A percentile compares a stretch with the other conserved stretches of the same genome.
Evolutionary conservation across 176 grass and related monocot genomes (phyloP).

Genomic region (Echinochloa phyllopogon): DNA sequence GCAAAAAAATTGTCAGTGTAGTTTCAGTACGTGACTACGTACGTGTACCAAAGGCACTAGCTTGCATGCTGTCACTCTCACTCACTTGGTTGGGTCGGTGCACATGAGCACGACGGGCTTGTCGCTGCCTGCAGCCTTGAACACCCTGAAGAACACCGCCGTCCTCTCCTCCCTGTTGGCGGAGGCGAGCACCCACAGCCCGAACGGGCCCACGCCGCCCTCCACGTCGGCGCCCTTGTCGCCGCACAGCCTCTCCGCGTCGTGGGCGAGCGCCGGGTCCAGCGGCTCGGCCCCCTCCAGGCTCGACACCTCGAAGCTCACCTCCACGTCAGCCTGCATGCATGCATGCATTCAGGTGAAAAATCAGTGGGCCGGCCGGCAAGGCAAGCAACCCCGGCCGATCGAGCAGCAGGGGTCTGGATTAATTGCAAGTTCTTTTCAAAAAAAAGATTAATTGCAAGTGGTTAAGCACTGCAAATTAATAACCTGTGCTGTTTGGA

Average conservation of each 20-base stretch:
- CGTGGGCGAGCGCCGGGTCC: conserved; percentile 49
- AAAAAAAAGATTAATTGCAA: too few relatives aligned
- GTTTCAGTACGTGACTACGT: background rate
- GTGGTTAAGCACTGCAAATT: too few relatives aligned
- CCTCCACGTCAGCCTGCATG: conserved; percentile 75
- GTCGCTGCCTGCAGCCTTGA: conserved; percentile 29
- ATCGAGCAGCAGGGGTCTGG: too few relatives aligned
- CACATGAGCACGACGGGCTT: conserved; percentile 83
- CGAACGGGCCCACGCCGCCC: conserved; percentile 86
- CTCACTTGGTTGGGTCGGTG: conserved; percentile 70
- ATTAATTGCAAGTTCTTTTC: too few relatives aligned
- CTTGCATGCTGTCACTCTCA: background rate
- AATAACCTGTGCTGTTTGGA: conserved; percentile 68
- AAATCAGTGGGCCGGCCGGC: too few relatives aligned
- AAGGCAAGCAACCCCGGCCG: too few relatives aligned
- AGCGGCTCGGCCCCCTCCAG: conserved; percentile 63
- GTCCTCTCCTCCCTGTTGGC: conserved; percentile 57
- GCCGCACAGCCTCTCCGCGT: conserved; percentile 64
- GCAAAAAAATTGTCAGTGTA: background rate
- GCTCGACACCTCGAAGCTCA: conserved; percentile 68
- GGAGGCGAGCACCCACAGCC: conserved; percentile 71
- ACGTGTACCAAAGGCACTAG: background rate
- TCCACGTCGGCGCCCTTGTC: conserved; percentile 43
- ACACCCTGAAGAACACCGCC: conserved; percentile 77
- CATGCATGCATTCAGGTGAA: too few relatives aligned